Percentiles rank a stretch among this genome's conserved stretches.
Conservation (phyloP, 2,329 filamentous ascomycete species). For the Ceratocystis papillata region DNA sequence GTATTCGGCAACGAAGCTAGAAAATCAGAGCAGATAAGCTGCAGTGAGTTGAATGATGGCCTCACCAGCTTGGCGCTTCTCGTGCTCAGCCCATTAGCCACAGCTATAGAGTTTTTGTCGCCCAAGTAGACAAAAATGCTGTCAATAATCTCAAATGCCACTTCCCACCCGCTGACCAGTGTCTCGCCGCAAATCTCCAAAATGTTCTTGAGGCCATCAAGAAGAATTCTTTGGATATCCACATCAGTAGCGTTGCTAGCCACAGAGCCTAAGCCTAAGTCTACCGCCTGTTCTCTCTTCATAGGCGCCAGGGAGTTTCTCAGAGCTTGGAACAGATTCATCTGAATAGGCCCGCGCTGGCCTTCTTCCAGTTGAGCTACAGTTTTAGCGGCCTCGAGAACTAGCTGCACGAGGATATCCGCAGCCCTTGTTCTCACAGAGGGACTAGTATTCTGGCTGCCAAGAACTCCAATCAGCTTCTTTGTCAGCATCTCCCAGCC, state of each 20-base stretch:
- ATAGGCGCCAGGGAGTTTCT: constrained; percentile 43
- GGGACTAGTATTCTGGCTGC: constrained; percentile 38
- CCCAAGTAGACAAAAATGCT: constrained; percentile 55
- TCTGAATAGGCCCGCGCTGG: constrained; percentile 52
- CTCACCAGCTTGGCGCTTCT: constrained; percentile 66
- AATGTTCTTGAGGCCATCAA: constrained; percentile 70
- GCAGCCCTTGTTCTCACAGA: constrained; percentile 51
- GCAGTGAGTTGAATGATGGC: constrained; percentile 76
- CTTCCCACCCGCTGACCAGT: constrained; percentile 71
- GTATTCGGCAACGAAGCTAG: constrained; percentile 58
- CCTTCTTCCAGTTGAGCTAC: constrained; percentile 44
- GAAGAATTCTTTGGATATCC: constrained; percentile 67
- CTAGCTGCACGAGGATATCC: constrained; percentile 50
- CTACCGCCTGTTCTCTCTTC: constrained; percentile 13
- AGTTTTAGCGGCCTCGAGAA: constrained; percentile 47
- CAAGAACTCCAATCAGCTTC: constrained; percentile 44
- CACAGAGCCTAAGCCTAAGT: constrained; percentile 5
- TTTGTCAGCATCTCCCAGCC: constrained; percentile 62
- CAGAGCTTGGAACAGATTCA: constrained; percentile 58
- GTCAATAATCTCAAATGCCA: constrained; percentile 73
- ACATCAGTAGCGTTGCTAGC: constrained; percentile 45
- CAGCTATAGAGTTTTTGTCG: constrained; percentile 29
- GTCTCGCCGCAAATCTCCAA: constrained; percentile 83
- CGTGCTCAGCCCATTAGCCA: constrained; percentile 37
- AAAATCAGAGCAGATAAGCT: constrained; percentile 93